Evolutionary conservation across 176 grass and related monocot species (phyloP).

Genomic region (Hordeum marinum): DNA sequence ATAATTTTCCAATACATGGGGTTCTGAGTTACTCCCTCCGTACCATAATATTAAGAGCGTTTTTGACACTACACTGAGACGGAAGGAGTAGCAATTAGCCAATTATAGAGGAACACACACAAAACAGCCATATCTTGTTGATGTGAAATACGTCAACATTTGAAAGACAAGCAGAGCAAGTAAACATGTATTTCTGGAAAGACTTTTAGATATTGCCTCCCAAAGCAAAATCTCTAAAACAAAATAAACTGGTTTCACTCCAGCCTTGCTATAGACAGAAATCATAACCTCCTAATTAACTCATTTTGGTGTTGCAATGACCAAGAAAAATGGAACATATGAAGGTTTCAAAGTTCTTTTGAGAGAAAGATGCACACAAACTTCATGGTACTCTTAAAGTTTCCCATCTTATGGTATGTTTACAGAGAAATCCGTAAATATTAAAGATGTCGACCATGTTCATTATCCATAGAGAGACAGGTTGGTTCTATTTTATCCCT

Average conservation of each 20-base stretch:
- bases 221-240: background rate
- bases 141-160: background rate
- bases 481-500: background rate
- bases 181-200: background rate
- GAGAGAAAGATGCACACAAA: background rate
- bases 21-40: background rate
- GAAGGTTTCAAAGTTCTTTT: background rate
- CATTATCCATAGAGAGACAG: background rate
- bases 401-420: background rate
- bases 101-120: background rate
- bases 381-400: background rate
- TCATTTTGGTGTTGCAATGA: background rate
- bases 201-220: background rate
- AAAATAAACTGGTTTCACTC: background rate
- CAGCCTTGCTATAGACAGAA: background rate
- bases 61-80: no score
- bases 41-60: no score
- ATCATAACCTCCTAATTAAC: background rate
- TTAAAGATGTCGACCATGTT: background rate
- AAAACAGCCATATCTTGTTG: background rate
- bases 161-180: background rate
- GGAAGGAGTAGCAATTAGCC: background rate
- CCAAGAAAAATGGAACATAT: background rate
- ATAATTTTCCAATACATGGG: background rate
- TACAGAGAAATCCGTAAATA: background rate